Evolutionary conservation across 2,329 filamentous ascomycete species (phyloP).

Genomic region (Capronia coronata): DNA sequence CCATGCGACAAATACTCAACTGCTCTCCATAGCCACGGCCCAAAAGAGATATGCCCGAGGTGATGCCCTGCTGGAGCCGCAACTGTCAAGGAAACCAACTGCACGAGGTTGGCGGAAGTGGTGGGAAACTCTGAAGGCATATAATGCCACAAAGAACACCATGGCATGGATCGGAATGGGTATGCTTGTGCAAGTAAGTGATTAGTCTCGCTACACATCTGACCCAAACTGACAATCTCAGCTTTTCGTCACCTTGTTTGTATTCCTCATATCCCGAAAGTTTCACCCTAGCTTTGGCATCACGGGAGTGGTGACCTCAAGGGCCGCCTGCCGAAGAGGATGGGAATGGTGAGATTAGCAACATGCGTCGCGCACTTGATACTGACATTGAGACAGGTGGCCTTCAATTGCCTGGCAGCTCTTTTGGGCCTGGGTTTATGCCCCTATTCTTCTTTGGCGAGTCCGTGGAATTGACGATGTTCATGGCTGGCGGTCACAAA

Average conservation of each 20-base stretch:
- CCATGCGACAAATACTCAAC: constrained; percentile 57
- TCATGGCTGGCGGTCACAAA: constrained; percentile 61
- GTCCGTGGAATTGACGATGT: constrained; percentile 57
- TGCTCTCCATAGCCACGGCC: constrained; percentile 52
- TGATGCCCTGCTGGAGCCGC: constrained; percentile 2
- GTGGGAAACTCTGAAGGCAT: constrained; percentile 35
- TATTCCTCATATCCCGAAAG: constrained; percentile 59
- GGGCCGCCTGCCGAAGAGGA: constrained; percentile 44
- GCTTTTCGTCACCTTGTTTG: constrained; percentile 53
- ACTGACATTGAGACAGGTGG: constrained; percentile 39
- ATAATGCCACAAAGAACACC: constrained; percentile 47
- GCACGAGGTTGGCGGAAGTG: constrained; percentile 30
- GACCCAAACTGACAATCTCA: constrained; percentile 32
- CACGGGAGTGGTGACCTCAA: constrained; percentile 49
- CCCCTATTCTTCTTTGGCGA: constrained; percentile 56
- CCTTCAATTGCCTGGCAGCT: constrained; percentile 60
- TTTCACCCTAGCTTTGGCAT: constrained; percentile 51
- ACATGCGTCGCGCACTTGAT: constrained; percentile 2
- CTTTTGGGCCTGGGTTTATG: constrained; percentile 57
- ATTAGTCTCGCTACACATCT: neutral
- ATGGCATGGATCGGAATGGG: constrained; percentile 48
- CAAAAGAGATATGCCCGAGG: constrained; percentile 37
- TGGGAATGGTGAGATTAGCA: constrained; percentile 55
- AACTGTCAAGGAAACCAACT: constrained; percentile 21
- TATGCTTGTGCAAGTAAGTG: constrained; percentile 51